Base-by-base conservation (phyloP, 2,329 filamentous ascomycete genomes). In the Fusarium chaquense region DNA sequence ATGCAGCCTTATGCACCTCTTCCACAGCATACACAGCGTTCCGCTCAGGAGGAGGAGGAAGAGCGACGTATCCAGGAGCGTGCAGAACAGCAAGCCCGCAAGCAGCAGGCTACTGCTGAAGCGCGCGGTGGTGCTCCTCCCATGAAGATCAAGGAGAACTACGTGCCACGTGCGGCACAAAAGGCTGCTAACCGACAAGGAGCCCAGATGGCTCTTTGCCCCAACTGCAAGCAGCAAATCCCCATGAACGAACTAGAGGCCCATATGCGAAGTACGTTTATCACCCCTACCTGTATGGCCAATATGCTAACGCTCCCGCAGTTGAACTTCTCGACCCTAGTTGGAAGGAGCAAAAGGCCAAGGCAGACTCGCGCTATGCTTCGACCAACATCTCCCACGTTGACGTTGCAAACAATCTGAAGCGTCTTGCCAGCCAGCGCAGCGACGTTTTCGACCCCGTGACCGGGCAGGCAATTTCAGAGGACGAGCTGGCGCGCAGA, bases 331-430 rank as follows among this genome's bases (percentile, higher is more conserved):
- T 98, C 62, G 95, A 98, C 78, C 95, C 95, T 1, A 89, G 92
- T 62, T 98, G 95, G 94, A 97, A 97, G 78, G 94, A 98, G 78
- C 94, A 98, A 78, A 93, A 94, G 73, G 92, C 93, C 61, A 97
- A 97, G 78, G 90, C 93, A 18, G 93, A 97, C 46, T 89, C 92
- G 15, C 91, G 95, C 67, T 93, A 91, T 69, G 89, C 93, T 2
- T 94, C 92, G 1, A 97, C 94, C 12, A 98, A 97, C 74, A 82
- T 97, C 12, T 93, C 91, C 1, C 95, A 93, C 5, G 89, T 87
- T 35, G 95, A 98, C 73, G 93, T 97, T 46, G 94, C 94, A 53
- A 94, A 93, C 78, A 98, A 98, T 78, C 87, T 98, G 68, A 98
- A 98, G 84, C 91, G 95, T n/a, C 85, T 98, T 53, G 94, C 94